Evolutionary conservation across 169 alveolate species (phyloP).

Genomic region (Cryptosporidium sp.): DNA sequence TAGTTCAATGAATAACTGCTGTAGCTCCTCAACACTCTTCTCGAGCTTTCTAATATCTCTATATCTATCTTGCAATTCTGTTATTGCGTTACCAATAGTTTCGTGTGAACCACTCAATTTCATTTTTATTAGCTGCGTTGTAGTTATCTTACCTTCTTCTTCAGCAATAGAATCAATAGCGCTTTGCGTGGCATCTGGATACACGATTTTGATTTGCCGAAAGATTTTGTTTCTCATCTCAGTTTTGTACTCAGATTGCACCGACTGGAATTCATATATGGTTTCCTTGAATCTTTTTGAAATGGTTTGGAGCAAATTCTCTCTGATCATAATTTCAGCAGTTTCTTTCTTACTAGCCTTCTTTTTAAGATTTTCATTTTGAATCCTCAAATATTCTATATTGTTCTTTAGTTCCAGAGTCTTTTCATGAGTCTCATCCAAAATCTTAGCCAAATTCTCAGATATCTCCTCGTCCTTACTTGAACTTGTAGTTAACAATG

Average conservation of each 20-base stretch:
- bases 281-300: constrained; percentile 77
- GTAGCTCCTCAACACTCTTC: constrained; percentile 85
- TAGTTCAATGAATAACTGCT: constrained; percentile 86
- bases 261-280: constrained; percentile 73
- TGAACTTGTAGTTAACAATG: constrained; percentile 67
- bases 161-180: constrained; percentile 70
- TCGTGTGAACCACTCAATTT: constrained; percentile 84
- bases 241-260: constrained; percentile 67
- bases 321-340: constrained; percentile 75
- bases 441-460: constrained; percentile 58
- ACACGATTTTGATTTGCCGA: constrained; percentile 78
- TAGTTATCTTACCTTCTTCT: constrained; percentile 76
- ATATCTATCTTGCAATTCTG: constrained; percentile 85
- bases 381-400: constrained; percentile 66
- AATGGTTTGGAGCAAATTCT: constrained; percentile 76
- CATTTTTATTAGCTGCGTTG: constrained; percentile 76
- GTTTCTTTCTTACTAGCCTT: constrained; percentile 40
- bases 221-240: constrained; percentile 71
- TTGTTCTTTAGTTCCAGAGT: constrained; percentile 66
- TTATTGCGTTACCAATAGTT: constrained; percentile 84
- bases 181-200: constrained; percentile 78
- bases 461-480: constrained; percentile 54
- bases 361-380: constrained; percentile 54
- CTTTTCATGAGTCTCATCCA: constrained; percentile 68
- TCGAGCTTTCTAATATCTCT: constrained; percentile 87